Evolutionary conservation across 768 basidiomycete genomes (phyloP), one percentile per base, ranked within the genome.

Genomic region (Tricholoma bakamatsutake): DNA sequence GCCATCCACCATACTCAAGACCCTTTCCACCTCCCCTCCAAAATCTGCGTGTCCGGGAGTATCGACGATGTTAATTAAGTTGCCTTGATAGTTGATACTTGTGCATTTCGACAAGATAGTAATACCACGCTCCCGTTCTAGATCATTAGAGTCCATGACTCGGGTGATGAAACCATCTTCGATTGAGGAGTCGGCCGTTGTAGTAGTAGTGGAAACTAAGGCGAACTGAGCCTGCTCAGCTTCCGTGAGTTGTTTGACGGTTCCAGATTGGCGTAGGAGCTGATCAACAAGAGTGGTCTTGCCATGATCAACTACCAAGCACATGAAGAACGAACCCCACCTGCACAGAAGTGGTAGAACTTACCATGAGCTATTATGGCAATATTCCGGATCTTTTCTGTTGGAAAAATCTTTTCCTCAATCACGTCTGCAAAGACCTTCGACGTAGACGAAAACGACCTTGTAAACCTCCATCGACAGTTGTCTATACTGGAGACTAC

Each of bases 1-100:
- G 28, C 81, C 81, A 57, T 83, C 82, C 10, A 84, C 79, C 75
- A 84, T 82, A 57, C 80, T 79, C 71, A 81, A 71, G 3, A 82
- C 77, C 52, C 81, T 76, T 59, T 84, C 81, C 8, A 84, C 81
- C 64, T 84, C 82, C 54, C 81, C 81, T 33, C 81, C 81, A 67
- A 84, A 82, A 61, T 84, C 82, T 6, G 81, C 81, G 65, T 84
- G 82, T 51, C 82, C 81, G 0, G 81, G 82, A 0, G 82, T 84
- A 61, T 84, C 82, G 57, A 83, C 78, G 57, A 84, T 79, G 52
- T 82, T 84, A 58, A 82, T 80, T 3, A 77, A 69, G 60, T 75
- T 76, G 2, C 73, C 71, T 39, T 76, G 71, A 63, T 79, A 82
- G 43, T 69, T 70, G 17, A 80, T 74, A 48, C 76, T 79, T 2